phyloP scores from a whole-genome alignment of 1,139 yeast genomes.

The Geotrichum australiense region DNA sequence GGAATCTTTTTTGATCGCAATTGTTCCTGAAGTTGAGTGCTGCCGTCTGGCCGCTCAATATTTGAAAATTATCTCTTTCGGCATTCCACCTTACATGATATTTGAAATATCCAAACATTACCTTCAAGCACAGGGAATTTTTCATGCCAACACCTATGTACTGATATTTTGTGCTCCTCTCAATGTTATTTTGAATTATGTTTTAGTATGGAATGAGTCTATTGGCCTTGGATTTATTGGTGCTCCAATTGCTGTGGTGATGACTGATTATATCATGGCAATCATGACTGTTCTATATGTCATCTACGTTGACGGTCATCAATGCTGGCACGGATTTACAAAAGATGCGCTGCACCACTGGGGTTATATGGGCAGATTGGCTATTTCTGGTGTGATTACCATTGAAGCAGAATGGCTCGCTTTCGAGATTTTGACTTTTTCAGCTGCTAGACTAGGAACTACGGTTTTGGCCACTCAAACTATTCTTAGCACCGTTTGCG shows the following conservation, averaged over 20 bases:
- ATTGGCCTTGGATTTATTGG: slow-evolving; percentile 57
- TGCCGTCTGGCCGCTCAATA: slow-evolving; percentile 56
- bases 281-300: slow-evolving; percentile 47
- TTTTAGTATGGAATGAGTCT: slow-evolving; percentile 69
- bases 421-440: slow-evolving; percentile 65
- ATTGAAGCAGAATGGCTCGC: slow-evolving; percentile 83
- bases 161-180: slow-evolving; percentile 73
- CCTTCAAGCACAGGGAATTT: slow-evolving; percentile 86
- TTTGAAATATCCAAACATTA: slow-evolving; percentile 80
- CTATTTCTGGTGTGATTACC: slow-evolving; percentile 78
- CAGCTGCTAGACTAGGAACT: slow-evolving; percentile 73
- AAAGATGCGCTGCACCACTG: slow-evolving; percentile 45
- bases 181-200: slow-evolving; percentile 62
- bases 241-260: slow-evolving; percentile 59
- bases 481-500: slow-evolving; percentile 72
- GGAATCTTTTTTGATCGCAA: slow-evolving; percentile 42
- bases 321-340: slow-evolving; percentile 66
- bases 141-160: slow-evolving; percentile 82
- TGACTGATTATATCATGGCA: slow-evolving; percentile 61
- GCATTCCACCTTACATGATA: slow-evolving; percentile 78
- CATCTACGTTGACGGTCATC: slow-evolving; percentile 49
- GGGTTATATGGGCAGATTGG: slow-evolving; percentile 59
- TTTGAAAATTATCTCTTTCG: slow-evolving; percentile 57
- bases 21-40: slow-evolving; percentile 57
- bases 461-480: slow-evolving; percentile 80